Percentiles rank a stretch among this genome's conserved stretches.
phyloP scores from a whole-genome alignment of 768 basidiomycete genomes.

The Infundibulicybe gibba region DNA sequence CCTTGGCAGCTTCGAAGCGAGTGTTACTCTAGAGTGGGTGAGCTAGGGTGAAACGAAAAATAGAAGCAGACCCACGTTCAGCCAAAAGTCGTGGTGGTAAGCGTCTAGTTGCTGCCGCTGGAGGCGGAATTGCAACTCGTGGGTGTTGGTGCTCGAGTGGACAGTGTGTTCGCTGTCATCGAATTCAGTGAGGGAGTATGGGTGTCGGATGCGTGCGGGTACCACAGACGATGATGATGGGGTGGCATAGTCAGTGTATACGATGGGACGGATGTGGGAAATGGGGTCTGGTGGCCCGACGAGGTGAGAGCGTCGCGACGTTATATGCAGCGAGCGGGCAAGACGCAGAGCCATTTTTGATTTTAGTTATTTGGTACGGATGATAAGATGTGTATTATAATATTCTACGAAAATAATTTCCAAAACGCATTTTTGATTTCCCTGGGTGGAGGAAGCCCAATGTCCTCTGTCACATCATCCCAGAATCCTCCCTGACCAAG shows the following conservation, averaged over 20 bases:
- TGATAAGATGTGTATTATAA: constrained; percentile 16
- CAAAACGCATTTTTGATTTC: constrained; percentile 26
- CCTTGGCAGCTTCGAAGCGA: constrained; percentile 73
- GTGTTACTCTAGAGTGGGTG: constrained; percentile 57
- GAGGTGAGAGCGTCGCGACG: constrained; percentile 18
- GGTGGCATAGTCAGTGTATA: constrained; percentile 59
- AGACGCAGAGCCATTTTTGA: constrained; percentile 3
- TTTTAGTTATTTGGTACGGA: too few species aligned
- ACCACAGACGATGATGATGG: constrained; percentile 19
- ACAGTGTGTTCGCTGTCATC: constrained; percentile 5
- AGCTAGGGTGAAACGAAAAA: not conserved
- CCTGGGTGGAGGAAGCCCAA: constrained; percentile 35
- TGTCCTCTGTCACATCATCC: constrained; percentile 42
- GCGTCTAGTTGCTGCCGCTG: constrained; percentile 70
- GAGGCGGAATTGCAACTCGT: constrained; percentile 68
- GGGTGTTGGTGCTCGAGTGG: constrained; percentile 27
- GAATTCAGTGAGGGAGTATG: constrained; percentile 81
- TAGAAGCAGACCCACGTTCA: constrained; percentile 55
- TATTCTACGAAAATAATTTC: constrained; percentile 24
- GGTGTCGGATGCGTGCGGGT: constrained; percentile 45
- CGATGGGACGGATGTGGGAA: constrained; percentile 75
- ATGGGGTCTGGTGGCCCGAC: constrained; percentile 76
- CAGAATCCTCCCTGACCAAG: constrained; percentile 28
- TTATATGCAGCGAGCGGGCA: constrained; percentile 21
- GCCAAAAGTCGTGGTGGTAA: constrained; percentile 79